These are phyloP conservation scores for Boeremia exigua DNA, from an alignment of 2,329 filamentous ascomycete species.

Conservation along the genomic window DNA sequence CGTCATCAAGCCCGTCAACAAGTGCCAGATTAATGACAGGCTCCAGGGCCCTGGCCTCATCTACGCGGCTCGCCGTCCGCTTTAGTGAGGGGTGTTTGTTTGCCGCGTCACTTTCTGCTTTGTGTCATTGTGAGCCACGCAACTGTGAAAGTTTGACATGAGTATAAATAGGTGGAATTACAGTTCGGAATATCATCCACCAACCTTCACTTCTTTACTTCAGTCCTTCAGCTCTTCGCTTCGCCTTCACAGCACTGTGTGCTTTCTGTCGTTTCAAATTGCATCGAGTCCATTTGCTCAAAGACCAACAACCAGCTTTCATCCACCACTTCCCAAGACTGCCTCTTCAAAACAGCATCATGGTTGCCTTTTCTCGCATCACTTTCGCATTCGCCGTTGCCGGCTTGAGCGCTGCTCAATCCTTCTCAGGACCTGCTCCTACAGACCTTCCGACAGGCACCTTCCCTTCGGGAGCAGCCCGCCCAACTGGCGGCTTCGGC, in stretches of 20 bases:
- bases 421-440: constrained; percentile 1
- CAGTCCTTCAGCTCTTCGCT: constrained; percentile 6
- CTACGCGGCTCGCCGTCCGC: constrained; percentile 6
- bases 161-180: background rate
- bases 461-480: constrained; percentile 2
- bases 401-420: constrained; percentile 13
- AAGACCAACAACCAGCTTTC: background rate
- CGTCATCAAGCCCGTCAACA: background rate
- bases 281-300: constrained; percentile 1
- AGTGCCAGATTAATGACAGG: constrained; percentile 17
- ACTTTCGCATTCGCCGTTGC: constrained; percentile 11
- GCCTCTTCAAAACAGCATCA: constrained; percentile 2
- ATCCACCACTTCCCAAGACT: background rate
- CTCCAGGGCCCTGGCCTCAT: background rate
- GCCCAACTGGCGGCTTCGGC: constrained; percentile 5
- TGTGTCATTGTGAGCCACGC: background rate
- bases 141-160: background rate
- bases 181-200: background rate
- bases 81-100: background rate
- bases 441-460: background rate
- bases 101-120: constrained; percentile 9
- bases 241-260: constrained; percentile 12
- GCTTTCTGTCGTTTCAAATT: constrained; percentile 7
- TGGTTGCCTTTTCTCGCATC: constrained; percentile 17
- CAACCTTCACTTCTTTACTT: constrained; percentile 12